Conservation (phyloP, 441 rosid genomes). For the Sinapis alba region DNA sequence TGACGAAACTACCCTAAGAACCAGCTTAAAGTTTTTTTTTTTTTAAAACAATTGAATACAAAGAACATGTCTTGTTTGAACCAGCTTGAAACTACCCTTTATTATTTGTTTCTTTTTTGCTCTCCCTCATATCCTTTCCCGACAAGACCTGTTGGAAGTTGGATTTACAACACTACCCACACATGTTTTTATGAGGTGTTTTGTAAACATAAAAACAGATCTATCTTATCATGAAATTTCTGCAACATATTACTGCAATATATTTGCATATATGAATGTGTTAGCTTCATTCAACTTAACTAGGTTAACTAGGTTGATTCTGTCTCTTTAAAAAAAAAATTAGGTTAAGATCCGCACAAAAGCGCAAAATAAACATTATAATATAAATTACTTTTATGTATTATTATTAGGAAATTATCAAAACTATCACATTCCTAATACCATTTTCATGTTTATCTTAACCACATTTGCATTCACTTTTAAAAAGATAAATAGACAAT, state of each 20-base stretch:
- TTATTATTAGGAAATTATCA: no score
- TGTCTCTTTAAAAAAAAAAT: no score
- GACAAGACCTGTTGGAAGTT: constrained; percentile 32
- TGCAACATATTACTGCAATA: neutral
- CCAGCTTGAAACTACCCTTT: constrained; percentile 11
- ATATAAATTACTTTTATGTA: no score
- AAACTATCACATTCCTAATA: no score
- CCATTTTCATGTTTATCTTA: no score
- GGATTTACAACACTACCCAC: constrained; percentile 27
- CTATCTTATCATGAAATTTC: neutral
- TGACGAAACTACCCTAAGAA: constrained; percentile 17
- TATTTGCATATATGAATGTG: neutral
- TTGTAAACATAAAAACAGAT: neutral
- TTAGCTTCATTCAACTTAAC: neutral
- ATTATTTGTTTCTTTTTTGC: constrained; percentile 27
- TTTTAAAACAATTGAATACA: constrained; percentile 21
- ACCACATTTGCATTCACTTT: no score
- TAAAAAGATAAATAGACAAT: no score
- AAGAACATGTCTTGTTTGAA: constrained; percentile 37
- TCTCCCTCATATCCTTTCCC: constrained; percentile 15
- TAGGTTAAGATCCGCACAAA: no score
- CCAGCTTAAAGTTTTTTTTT: neutral
- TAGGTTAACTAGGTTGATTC: no score
- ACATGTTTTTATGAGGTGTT: neutral
- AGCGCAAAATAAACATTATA: no score